Evolutionary conservation across 352 stramenopile species (phyloP), one percentile per base, ranked within the genome.

Genomic region (Globisporangium abappressorium): DNA sequence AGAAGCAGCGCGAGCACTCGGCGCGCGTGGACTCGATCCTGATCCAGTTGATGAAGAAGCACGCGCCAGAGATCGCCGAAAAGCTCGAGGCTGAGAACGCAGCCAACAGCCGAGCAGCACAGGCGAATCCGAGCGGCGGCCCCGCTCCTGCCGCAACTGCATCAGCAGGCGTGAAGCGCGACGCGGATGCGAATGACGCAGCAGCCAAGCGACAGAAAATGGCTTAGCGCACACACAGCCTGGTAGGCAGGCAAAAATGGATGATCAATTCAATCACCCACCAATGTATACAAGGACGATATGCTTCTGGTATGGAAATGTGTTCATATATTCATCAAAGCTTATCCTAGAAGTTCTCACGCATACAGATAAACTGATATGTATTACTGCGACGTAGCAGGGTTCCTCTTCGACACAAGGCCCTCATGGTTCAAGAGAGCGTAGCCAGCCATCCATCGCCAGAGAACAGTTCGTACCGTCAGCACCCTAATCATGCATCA

Each of bases 1-100:
- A 94, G 60, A 94, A 94, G 57, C 85, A 92, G 69, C 82, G 84
- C 69, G 85, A 94, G 70, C 91, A 93, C 71, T 92, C 84, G 67
- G 84, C 87, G 26, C 82, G 85, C 34, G 82, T 95, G 7, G 85
- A 95, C 69, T 80, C 81, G 18, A 95, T 95, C 59, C 68, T 95
- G 59, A 87, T 95, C 56, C 84, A 90, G 36, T 73, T 95, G 28
- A 92, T 94, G 81, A 94, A 94, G 64, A 92, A 92, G 70, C 83
- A 95, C 62, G 85, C 85, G n/a, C 87, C 87, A 0, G 87, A 95
- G 63, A 92, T 94, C 62, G 81, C 85, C 9, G 82, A 91, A 65
- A 93, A 92, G 70, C 64, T 92, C 51, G 84, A 91, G 53, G 76
- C 64, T 49, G 82, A 80, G 26, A 77, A 88, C 33, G 24, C 46